Conservation (phyloP, 2,329 filamentous ascomycete species). For the Botrytis cinerea region DNA sequence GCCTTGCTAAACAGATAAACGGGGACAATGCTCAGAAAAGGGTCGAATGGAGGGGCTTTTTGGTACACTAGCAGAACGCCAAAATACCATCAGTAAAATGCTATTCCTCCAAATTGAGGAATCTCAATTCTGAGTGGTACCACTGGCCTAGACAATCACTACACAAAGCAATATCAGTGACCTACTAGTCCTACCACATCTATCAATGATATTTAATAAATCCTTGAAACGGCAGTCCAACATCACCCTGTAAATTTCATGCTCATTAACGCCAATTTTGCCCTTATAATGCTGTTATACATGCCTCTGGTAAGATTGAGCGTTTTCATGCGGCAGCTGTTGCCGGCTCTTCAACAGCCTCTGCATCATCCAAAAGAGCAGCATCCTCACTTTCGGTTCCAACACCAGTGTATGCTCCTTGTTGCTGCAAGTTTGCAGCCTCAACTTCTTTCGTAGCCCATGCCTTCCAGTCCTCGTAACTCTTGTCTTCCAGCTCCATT, state of each 20-base stretch:
- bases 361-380: slow-evolving; percentile 8
- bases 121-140: background rate
- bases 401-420: slow-evolving; percentile 49
- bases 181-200: background rate
- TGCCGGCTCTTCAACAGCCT: background rate
- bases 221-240: background rate
- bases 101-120: background rate
- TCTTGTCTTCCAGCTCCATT: slow-evolving; percentile 77
- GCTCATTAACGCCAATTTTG: slow-evolving; percentile 18
- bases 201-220: background rate
- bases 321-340: background rate
- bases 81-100: background rate
- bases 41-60: slow-evolving; percentile 41
- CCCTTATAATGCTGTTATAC: slow-evolving; percentile 8
- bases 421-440: slow-evolving; percentile 46
- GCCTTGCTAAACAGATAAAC: slow-evolving; percentile 39
- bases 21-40: slow-evolving; percentile 30
- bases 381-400: slow-evolving; percentile 43
- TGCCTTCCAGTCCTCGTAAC: slow-evolving; percentile 80
- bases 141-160: background rate
- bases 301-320: slow-evolving; percentile 17
- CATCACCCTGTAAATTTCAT: background rate
- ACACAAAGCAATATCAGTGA: background rate
- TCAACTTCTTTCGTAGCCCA: slow-evolving; percentile 64
- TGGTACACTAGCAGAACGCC: slow-evolving; percentile 35